Evolutionary conservation across 257 asterid species (phyloP), one percentile per base, ranked within the genome.

Genomic region (Salvia splendens): DNA sequence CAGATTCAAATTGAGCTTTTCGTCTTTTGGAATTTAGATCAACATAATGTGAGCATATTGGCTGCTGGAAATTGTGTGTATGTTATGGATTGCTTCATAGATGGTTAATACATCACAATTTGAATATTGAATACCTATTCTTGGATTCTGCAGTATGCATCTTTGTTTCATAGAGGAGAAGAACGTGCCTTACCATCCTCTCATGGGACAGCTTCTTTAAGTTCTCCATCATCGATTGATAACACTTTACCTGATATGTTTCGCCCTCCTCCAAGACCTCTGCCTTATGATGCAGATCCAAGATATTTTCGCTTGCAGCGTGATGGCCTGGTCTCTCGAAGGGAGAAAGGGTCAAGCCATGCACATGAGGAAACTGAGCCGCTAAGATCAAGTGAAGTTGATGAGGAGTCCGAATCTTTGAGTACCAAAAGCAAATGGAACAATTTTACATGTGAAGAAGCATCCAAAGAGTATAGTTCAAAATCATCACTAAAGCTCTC

Each of bases 291-390:
- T 61, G 82, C 84, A 20, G 94, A 86, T 73, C 84, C 82, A 5
- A 86, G 90, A 74, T 82, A 74, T 41, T 77, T 75, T 33, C 85
- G 84, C 5, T 59, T 72, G 74, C 89, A 84, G 78, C 84, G 79
- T 43, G 92, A 84, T 78, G 89, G 89, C 45, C 80, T 82, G 9
- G 75, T 78, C 69, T 84, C 84, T 5, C 80, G 88, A 71, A 82
- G 85, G 75, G 90, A 84, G 70, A 86, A 86, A 77, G 87, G 90
- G 45, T 88, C 97, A 4, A 94, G 92, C 56, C 99, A 94, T 63
- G 81, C 89, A 1, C 88, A 81, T 12, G 96, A 94, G 65, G 99
- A 94, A 80, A 78, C 83, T 28, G 99, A 85, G 56, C 99, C 95
- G 7, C 83, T 94, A 8, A 83, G 96, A 76, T 75, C 85, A 65